A percentile compares a stretch with the other conserved stretches of the same genome.
Conservation (phyloP, 2,329 filamentous ascomycete genomes). For the Teratosphaeria gauchensis region DNA sequence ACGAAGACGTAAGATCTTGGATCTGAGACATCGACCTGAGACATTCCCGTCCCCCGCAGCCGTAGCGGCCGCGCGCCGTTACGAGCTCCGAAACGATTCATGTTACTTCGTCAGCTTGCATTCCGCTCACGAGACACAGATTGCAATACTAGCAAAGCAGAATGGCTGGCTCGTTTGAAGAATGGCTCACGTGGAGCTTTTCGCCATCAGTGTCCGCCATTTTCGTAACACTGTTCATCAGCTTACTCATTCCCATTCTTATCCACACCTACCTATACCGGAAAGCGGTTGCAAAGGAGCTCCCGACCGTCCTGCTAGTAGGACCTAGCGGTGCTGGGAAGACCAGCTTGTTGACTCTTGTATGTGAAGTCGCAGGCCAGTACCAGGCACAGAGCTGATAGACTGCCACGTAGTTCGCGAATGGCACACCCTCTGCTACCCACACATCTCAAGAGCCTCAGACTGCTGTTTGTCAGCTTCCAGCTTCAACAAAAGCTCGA, state of each 20-base stretch:
- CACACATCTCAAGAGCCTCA: constrained; percentile 56
- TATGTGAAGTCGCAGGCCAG: constrained; percentile 28
- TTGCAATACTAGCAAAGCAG: background rate
- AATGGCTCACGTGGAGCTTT: constrained; percentile 38
- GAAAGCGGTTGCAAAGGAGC: constrained; percentile 41
- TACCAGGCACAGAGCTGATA: background rate
- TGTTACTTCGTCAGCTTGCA: background rate
- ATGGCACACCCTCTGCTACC: constrained; percentile 44
- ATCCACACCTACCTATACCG: constrained; percentile 68
- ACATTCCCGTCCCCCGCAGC: too few relatives aligned
- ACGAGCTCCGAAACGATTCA: background rate
- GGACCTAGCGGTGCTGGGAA: constrained; percentile 80
- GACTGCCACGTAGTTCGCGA: constrained; percentile 37
- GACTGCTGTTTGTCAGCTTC: constrained; percentile 47
- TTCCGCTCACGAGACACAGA: background rate
- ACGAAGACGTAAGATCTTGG: background rate
- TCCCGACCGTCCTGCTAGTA: constrained; percentile 69
- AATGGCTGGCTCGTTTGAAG: constrained; percentile 7
- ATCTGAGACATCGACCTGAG: background rate
- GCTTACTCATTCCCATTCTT: constrained; percentile 63
- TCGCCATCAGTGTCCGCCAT: constrained; percentile 43
- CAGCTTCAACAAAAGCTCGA: constrained; percentile 40
- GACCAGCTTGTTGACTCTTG: constrained; percentile 74
- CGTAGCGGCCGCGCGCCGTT: too few relatives aligned
- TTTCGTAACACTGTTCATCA: constrained; percentile 58